Evolutionary conservation across 768 basidiomycete genomes (phyloP).

Genomic region (Podaxis sp.): DNA sequence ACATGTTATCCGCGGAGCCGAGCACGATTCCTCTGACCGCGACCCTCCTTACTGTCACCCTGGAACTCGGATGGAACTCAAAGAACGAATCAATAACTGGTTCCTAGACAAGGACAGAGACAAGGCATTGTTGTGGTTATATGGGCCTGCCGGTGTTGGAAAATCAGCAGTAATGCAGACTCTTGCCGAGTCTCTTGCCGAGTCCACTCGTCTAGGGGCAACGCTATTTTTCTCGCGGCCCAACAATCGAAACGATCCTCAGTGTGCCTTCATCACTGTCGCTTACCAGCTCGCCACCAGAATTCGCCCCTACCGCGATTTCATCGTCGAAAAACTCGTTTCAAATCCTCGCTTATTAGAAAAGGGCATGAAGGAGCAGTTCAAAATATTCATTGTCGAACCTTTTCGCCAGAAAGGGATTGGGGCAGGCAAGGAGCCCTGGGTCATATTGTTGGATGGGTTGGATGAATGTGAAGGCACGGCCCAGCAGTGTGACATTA

Average conservation of each 20-base stretch:
- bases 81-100: background rate
- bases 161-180: background rate
- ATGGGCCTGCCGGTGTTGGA: background rate
- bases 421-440: background rate
- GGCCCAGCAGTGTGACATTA: background rate
- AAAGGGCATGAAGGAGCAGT: background rate
- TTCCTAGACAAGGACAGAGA: background rate
- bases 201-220: background rate
- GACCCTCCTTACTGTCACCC: background rate
- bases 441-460: background rate
- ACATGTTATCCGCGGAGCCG: background rate
- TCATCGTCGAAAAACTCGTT: background rate
- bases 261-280: background rate
- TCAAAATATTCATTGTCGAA: background rate
- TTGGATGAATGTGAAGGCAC: background rate
- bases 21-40: background rate
- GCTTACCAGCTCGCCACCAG: background rate
- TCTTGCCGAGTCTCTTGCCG: background rate
- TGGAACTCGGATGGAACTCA: background rate
- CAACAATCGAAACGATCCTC: background rate
- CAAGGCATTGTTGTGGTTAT: slow-evolving; percentile 7
- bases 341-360: background rate
- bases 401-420: background rate
- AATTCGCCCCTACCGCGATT: background rate
- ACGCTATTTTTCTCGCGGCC: background rate